Conservation (phyloP, 2,329 filamentous ascomycete genomes). For the Epicoccum sorghinum region DNA sequence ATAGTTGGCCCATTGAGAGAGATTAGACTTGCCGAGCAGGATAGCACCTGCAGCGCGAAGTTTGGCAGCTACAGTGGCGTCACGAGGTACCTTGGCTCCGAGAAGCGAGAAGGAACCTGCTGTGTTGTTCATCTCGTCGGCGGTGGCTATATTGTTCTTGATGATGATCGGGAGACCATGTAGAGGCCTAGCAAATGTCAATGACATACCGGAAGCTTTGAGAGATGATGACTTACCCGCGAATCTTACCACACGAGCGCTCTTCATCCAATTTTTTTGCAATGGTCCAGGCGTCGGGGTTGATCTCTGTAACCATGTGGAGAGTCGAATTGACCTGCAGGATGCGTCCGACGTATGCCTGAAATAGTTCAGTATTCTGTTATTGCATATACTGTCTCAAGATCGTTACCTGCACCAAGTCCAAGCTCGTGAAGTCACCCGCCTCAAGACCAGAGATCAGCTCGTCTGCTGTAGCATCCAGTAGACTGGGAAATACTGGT, state of each 20-base stretch:
- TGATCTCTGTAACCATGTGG: conserved; percentile 61
- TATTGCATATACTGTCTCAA: not conserved
- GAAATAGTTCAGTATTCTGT: not conserved
- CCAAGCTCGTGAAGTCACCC: conserved; percentile 62
- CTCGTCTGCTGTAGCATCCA: conserved; percentile 60
- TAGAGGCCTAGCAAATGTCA: conserved; percentile 52
- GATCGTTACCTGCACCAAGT: conserved; percentile 54
- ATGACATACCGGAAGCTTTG: not conserved
- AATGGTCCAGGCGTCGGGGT: conserved; percentile 60
- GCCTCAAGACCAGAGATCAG: conserved; percentile 56
- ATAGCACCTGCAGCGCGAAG: conserved; percentile 66
- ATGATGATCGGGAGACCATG: conserved; percentile 70
- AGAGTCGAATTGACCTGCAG: conserved; percentile 60
- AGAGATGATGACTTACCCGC: conserved; percentile 47
- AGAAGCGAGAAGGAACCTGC: conserved; percentile 68
- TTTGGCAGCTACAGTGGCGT: conserved; percentile 65
- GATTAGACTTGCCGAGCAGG: conserved; percentile 69
- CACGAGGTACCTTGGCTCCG: conserved; percentile 62
- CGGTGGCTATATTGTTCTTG: conserved; percentile 71
- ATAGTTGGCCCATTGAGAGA: conserved; percentile 70
- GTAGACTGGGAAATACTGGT: conserved; percentile 46
- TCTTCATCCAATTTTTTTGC: conserved; percentile 57
- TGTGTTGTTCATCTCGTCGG: conserved; percentile 67
- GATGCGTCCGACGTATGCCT: conserved; percentile 60
- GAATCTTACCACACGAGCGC: conserved; percentile 53